Conservation (phyloP, 225 moss, liverwort and hornwort species). For the Pseudoscleropodium purum region DNA sequence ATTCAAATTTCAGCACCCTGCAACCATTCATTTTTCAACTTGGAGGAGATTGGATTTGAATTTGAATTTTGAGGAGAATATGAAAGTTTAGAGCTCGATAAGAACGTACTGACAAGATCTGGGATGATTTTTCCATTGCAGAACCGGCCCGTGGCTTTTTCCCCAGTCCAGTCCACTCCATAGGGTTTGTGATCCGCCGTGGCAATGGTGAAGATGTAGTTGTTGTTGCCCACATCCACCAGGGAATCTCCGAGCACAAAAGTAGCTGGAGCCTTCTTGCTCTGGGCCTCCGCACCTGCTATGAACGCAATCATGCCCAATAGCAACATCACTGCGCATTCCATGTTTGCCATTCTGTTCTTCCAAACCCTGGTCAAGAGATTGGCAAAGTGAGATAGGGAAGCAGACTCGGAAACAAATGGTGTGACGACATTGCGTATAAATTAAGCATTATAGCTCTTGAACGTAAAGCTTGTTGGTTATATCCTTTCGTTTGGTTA, state of each 20-base stretch:
- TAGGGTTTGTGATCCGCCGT: conserved; percentile 58
- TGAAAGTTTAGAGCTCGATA: background rate
- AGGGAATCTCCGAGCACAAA: conserved; percentile 55
- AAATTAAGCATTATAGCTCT: background rate
- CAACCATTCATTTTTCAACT: background rate
- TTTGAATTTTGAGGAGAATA: background rate
- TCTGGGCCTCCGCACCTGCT: conserved; percentile 1
- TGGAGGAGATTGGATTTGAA: background rate
- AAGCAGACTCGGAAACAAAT: background rate
- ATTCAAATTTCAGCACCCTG: background rate
- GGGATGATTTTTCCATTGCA: conserved; percentile 51
- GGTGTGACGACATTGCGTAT: no score
- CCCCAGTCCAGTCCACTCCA: conserved; percentile 42
- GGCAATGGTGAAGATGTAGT: conserved; percentile 57
- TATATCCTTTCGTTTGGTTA: background rate
- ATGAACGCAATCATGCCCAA: background rate
- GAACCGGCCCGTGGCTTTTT: conserved; percentile 59
- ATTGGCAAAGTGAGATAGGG: background rate
- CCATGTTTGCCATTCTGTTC: background rate
- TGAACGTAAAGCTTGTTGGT: background rate
- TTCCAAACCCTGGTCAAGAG: background rate
- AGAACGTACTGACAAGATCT: conserved; percentile 34
- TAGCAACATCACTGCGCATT: background rate
- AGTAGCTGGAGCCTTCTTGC: conserved; percentile 10
- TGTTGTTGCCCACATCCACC: conserved; percentile 81